These are phyloP conservation scores for Apophysomyces sp. DNA, from an alignment of 371 early-diverging fungal genomes.

Conservation along the genomic window DNA sequence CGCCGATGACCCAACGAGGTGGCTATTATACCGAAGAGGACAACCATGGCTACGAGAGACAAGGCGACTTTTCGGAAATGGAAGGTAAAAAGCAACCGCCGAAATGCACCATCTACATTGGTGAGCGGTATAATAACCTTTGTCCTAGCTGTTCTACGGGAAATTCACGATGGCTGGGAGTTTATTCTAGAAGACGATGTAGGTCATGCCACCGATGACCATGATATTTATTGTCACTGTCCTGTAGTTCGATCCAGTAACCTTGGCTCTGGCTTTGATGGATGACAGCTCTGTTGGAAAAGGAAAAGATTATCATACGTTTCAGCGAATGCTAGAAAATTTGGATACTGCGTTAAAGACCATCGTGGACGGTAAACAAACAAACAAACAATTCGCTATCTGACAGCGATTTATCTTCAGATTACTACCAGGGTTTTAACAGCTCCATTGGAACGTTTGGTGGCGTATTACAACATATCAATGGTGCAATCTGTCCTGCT, in stretches of 20 bases:
- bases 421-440: constrained; percentile 92
- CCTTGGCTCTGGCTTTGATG: constrained; percentile 82
- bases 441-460: constrained; percentile 91
- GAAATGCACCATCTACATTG: neutral
- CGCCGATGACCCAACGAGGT: neutral
- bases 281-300: constrained; percentile 78
- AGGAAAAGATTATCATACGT: constrained; percentile 78
- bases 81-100: constrained; percentile 28
- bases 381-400: neutral
- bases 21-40: constrained; percentile 3
- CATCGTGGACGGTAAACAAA: constrained; percentile 78
- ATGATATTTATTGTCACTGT: neutral
- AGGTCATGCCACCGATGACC: constrained; percentile 3
- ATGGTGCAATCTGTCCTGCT: constrained; percentile 55
- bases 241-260: constrained; percentile 87
- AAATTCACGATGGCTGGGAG: constrained; percentile 60
- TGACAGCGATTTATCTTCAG: constrained; percentile 33
- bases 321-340: constrained; percentile 65
- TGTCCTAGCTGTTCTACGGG: constrained; percentile 37
- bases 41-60: neutral
- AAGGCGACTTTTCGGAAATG: constrained; percentile 34
- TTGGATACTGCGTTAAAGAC: constrained; percentile 83
- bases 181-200: constrained; percentile 67
- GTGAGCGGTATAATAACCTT: neutral
- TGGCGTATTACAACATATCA: constrained; percentile 83